Evolutionary conservation across 2,329 filamentous ascomycete species (phyloP).

Genomic region (Botrytis hyacinthi): DNA sequence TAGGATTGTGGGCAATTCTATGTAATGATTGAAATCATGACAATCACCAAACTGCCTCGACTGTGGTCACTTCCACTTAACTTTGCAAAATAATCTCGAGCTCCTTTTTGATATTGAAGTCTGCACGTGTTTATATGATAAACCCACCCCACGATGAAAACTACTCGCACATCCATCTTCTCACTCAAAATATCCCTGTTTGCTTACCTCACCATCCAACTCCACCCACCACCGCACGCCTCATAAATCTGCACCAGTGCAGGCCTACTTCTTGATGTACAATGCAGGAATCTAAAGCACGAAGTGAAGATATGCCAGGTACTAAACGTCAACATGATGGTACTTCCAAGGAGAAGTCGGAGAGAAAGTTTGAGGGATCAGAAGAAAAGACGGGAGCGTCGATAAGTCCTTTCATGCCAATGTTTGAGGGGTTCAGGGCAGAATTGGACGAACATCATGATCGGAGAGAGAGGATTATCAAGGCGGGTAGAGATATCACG

Average conservation of each 20-base stretch:
- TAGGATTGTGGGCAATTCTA: neutral
- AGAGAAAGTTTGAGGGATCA: conserved; percentile 44
- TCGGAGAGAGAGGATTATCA: conserved; percentile 83
- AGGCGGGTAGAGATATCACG: conserved; percentile 88
- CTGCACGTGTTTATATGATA: conserved; percentile 12
- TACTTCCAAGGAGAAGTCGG: conserved; percentile 15
- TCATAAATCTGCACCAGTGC: conserved; percentile 13
- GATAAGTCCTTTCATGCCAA: conserved; percentile 56
- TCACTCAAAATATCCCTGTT: neutral
- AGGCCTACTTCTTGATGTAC: neutral
- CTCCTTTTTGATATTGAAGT: neutral
- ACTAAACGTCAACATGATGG: conserved; percentile 22
- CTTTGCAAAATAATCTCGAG: too few relatives aligned
- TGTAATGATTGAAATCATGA: neutral
- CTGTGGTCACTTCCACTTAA: neutral
- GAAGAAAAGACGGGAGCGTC: conserved; percentile 34
- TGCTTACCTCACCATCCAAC: conserved; percentile 9
- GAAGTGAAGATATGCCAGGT: conserved; percentile 13
- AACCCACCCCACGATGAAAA: neutral
- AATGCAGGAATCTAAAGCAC: conserved; percentile 1
- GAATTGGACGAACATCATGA: conserved; percentile 96
- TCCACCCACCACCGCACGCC: conserved; percentile 8
- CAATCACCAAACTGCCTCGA: neutral
- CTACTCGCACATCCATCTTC: neutral
- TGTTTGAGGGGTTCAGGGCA: conserved; percentile 83